Evolutionary conservation across 805 yeast species (phyloP).

Genomic region (Candida incommunis): DNA sequence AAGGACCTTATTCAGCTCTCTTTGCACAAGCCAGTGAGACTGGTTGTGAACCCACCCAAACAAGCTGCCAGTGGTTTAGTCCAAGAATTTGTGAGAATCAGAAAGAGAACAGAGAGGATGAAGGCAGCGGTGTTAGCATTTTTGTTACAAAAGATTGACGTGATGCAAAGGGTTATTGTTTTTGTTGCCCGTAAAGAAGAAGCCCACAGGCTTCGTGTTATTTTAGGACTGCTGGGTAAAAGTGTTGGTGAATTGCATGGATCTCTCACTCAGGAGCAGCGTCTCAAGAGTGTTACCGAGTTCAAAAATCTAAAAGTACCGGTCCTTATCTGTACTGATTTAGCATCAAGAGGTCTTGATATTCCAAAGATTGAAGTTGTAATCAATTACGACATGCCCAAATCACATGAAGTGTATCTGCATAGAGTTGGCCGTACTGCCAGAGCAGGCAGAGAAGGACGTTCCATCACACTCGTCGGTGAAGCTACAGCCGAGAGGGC

Average conservation of each 20-base stretch:
- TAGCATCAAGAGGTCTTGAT: conserved; percentile 98
- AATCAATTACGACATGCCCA: conserved; percentile 92
- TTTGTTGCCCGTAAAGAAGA: conserved; percentile 85
- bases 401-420: conserved; percentile 74
- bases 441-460: conserved; percentile 96
- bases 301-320: conserved; percentile 79
- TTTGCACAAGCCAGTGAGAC: conserved; percentile 77
- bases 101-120: conserved; percentile 65
- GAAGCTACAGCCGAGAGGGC: conserved; percentile 76
- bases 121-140: conserved; percentile 75
- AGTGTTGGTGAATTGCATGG: conserved; percentile 69
- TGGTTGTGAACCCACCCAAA: conserved; percentile 94
- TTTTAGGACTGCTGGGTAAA: conserved; percentile 63
- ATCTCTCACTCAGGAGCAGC: conserved; percentile 79
- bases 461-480: conserved; percentile 85
- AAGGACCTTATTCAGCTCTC: conserved; percentile 80
- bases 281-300: conserved; percentile 67
- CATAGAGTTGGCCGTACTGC: conserved; percentile 99
- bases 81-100: conserved; percentile 89
- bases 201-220: conserved; percentile 80
- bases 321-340: conserved; percentile 85
- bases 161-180: conserved; percentile 65
- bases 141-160: conserved; percentile 53
- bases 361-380: conserved; percentile 95
- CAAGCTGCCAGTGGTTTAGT: conserved; percentile 81